Base-by-base conservation (phyloP, 192 early-diverging fungal species). In the Mortierella antarctica region DNA sequence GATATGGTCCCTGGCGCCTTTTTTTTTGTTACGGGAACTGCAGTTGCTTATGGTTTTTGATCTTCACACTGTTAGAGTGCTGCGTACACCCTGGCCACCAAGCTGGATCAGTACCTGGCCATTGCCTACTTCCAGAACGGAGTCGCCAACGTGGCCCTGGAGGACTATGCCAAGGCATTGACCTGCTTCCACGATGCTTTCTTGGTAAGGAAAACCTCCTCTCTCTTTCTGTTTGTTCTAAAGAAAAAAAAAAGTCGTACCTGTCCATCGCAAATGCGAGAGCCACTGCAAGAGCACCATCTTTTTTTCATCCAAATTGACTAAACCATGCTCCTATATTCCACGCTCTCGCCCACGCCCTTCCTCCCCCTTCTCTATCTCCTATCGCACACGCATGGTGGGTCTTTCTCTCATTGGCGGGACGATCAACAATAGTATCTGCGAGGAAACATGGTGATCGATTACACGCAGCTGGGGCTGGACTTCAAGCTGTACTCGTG, bases 401-500 rank as follows among this genome's bases (percentile, higher is more conserved):
- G 31, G 31, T 31, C 31, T 31, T 31, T 31, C 31, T 31, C 31
- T 31, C 1, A 31, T 31, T 31, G 31, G 31, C 31, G 31, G 31
- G 31, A 31, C 31, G 31, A 31, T 31, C 31, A 3, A 31, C 31
- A 23, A 7, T 83, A 92, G 88, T 91, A 89, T 78, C 75, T 96
- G 62, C 90, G 94, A 54, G 93, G 93, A 62, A 97, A 96, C 83
- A 85, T 90, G 65, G 88, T 93, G 50, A 97, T 99, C 65, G 96
- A 99, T 83, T 99, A 99, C 78, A 91, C 91, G 67, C 98, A 99
- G 78, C 87, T 99, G 44, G 98, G 98, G 5, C 90, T 98, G 46
- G 87, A 91, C 44, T 97, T 92, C 86, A 94, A 96, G 78, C 87
- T 99, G 40, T 96, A 93, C 76, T 83, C 91, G 0, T 97, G 93